Conservation (phyloP, 768 basidiomycete genomes). For the Sutorius australiensis region DNA sequence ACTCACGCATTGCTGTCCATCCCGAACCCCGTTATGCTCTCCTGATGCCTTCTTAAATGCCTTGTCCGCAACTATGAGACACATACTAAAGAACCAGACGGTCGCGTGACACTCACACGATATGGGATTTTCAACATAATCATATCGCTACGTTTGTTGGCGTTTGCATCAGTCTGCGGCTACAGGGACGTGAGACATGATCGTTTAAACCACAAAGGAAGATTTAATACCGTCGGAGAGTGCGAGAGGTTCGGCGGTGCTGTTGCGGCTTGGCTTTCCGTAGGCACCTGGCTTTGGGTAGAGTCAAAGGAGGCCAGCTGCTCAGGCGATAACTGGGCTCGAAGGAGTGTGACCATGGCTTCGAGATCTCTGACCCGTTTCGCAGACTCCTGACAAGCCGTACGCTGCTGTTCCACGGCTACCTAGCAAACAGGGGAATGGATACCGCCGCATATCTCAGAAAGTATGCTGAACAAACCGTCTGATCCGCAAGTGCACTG, state of each 20-base stretch:
- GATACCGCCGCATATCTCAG: not conserved
- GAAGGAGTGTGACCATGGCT: constrained; percentile 13
- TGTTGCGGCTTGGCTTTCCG: not conserved
- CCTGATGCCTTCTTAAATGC: constrained; percentile 2
- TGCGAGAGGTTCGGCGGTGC: not conserved
- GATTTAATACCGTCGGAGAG: constrained; percentile 10
- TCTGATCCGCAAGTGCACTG: constrained; percentile 18
- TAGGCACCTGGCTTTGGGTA: not conserved
- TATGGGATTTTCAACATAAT: constrained; percentile 23
- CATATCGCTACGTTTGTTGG: constrained; percentile 18
- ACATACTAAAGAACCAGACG: not conserved
- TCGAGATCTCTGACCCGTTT: constrained; percentile 19
- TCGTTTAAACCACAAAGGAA: not conserved
- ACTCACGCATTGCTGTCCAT: constrained; percentile 14
- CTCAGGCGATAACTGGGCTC: constrained; percentile 15
- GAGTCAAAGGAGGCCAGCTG: constrained; percentile 18
- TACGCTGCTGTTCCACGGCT: constrained; percentile 12
- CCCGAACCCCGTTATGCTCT: constrained; percentile 1
- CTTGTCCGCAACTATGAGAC: constrained; percentile 9
- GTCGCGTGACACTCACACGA: constrained; percentile 11
- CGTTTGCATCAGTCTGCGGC: constrained; percentile 3
- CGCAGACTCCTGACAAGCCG: constrained; percentile 7
- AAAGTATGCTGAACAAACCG: constrained; percentile 15
- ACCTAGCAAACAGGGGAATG: constrained; percentile 8
- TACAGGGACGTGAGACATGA: constrained; percentile 8